phyloP scores from a whole-genome alignment of 1,284 basidiomycete species.

The Moesziomyces sp. region DNA sequence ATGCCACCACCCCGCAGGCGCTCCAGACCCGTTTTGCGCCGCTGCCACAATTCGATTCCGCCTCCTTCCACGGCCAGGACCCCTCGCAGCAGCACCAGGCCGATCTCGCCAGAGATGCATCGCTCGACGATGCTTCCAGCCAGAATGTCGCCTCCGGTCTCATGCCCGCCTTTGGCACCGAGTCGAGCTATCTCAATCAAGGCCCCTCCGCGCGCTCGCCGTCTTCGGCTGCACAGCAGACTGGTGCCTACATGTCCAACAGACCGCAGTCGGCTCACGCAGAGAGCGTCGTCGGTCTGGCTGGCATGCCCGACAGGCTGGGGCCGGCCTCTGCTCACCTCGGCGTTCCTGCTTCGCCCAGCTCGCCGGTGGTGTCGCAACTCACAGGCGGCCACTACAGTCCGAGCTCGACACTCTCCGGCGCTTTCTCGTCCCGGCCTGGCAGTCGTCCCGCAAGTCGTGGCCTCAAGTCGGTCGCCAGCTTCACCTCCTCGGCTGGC shows the following conservation, averaged over 20 bases:
- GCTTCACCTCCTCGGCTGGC: conserved; percentile 46
- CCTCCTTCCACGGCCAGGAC: conserved; percentile 19
- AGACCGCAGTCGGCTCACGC: conserved; percentile 11
- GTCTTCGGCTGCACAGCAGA: conserved; percentile 1
- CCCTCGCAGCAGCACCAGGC: conserved; percentile 19
- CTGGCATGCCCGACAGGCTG: conserved; percentile 20
- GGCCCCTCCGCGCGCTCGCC: conserved; percentile 1
- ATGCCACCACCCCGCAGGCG: conserved; percentile 23
- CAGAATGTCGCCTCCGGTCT: conserved; percentile 11
- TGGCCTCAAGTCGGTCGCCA: conserved; percentile 51
- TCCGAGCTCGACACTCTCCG: conserved; percentile 47
- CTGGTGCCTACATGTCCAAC: conserved; percentile 1
- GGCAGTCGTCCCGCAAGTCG: conserved; percentile 47
- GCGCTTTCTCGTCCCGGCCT: conserved; percentile 49
- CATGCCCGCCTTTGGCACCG: conserved; percentile 49
- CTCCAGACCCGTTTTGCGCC: conserved; percentile 38
- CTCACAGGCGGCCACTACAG: conserved; percentile 34
- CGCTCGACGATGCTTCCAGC: conserved; percentile 15
- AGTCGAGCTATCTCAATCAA: conserved; percentile 12
- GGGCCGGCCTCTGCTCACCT: conserved; percentile 24
- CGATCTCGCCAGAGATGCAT: background rate
- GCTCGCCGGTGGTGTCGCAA: conserved; percentile 35
- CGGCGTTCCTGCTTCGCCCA: conserved; percentile 31
- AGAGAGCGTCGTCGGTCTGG: conserved; percentile 22
- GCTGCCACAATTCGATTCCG: conserved; percentile 33